Evolutionary conservation across 345 rosid genomes (phyloP).

Genomic region (Kernera saxatilis): DNA sequence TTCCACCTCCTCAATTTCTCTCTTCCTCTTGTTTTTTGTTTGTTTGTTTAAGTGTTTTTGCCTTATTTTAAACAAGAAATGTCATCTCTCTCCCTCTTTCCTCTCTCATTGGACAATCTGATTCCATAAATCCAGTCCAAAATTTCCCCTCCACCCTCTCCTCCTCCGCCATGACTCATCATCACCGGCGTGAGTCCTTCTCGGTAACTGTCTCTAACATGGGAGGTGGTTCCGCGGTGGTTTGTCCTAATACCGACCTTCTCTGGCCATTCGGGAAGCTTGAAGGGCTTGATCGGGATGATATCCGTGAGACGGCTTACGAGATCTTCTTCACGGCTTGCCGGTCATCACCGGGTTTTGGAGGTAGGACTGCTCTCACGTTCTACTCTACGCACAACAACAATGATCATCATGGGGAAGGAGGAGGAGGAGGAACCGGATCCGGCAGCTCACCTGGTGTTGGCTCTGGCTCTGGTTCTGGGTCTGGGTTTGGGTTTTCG

Average conservation of each 20-base stretch:
- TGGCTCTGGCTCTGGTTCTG: background rate
- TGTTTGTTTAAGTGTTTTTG: constrained; percentile 8
- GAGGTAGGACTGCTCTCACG: constrained; percentile 62
- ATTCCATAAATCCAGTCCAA: constrained; percentile 25
- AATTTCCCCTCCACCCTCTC: constrained; percentile 13
- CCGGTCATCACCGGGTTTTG: constrained; percentile 77
- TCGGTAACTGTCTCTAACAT: constrained; percentile 35
- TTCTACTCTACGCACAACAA: constrained; percentile 50
- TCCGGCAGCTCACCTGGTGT: constrained; percentile 13
- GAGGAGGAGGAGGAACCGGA: constrained; percentile 35
- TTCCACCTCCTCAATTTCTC: constrained; percentile 9
- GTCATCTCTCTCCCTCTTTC: constrained; percentile 35
- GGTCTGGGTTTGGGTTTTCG: constrained; percentile 26
- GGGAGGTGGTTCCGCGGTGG: constrained; percentile 22
- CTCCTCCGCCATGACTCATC: constrained; percentile 41
- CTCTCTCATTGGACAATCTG: constrained; percentile 41
- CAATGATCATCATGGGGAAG: constrained; percentile 34
- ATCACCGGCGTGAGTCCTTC: constrained; percentile 46
- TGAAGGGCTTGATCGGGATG: constrained; percentile 48
- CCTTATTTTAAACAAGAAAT: constrained; percentile 30
- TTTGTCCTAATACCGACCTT: constrained; percentile 44
- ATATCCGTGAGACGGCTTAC: constrained; percentile 78
- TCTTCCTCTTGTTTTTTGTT: constrained; percentile 7
- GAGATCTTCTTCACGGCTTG: constrained; percentile 89
- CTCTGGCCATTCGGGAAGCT: constrained; percentile 73